These are phyloP conservation scores for Pisolithus thermaeus DNA, from an alignment of 1,284 basidiomycete genomes.

Conservation along the genomic window DNA sequence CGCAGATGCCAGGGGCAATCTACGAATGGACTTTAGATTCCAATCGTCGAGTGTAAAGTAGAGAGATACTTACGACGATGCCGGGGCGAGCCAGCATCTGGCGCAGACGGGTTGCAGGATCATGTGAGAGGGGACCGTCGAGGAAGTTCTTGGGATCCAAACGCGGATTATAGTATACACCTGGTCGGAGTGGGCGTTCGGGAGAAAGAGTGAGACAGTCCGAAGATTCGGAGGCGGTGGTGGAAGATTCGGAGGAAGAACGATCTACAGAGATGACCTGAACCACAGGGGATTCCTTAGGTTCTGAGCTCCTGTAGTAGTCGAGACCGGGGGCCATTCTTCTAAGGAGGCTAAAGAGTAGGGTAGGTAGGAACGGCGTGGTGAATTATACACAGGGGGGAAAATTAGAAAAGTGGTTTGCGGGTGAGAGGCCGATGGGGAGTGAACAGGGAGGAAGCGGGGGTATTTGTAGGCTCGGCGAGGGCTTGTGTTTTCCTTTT, in stretches of 20 bases:
- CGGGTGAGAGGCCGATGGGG: neutral
- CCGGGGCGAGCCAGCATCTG: constrained; percentile 73
- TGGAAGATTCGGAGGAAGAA: constrained; percentile 2
- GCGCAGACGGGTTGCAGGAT: constrained; percentile 65
- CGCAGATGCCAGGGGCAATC: constrained; percentile 76
- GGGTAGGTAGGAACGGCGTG: constrained; percentile 4
- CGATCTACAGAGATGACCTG: constrained; percentile 9
- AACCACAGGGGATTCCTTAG: constrained; percentile 4
- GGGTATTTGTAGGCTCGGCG: neutral
- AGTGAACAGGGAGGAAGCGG: neutral
- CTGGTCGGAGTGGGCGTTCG: neutral
- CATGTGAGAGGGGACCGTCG: constrained; percentile 59
- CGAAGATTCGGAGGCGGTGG: constrained; percentile 4
- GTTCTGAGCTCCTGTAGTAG: constrained; percentile 29
- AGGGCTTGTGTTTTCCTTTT: neutral
- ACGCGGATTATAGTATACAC: constrained; percentile 50
- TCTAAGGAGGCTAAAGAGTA: constrained; percentile 10
- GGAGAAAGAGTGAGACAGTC: constrained; percentile 10
- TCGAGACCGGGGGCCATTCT: constrained; percentile 39
- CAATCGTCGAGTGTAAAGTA: neutral
- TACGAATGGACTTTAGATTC: constrained; percentile 17
- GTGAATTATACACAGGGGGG: constrained; percentile 20
- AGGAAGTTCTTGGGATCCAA: constrained; percentile 65
- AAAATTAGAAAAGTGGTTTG: constrained; percentile 11
- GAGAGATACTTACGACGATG: constrained; percentile 54